Conservation (phyloP, 192 early-diverging fungal genomes). For the Umbelopsis ramanniana region DNA sequence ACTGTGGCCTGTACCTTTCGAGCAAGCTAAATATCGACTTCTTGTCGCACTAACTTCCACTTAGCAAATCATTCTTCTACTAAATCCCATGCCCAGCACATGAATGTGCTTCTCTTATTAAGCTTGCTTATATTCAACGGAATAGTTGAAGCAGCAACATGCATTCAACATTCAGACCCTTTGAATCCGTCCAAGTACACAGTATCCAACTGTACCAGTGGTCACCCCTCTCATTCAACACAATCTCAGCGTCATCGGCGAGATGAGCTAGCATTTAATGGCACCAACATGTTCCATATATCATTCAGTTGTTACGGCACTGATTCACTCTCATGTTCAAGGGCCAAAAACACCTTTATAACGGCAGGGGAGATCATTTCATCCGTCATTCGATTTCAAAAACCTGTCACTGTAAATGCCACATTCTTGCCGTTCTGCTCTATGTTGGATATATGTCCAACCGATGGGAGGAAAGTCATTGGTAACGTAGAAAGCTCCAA, state of each 20-base stretch:
- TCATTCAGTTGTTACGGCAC: background rate
- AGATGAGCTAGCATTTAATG: slow-evolving; percentile 10
- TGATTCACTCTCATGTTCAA: slow-evolving; percentile 10
- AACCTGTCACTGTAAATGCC: slow-evolving; percentile 41
- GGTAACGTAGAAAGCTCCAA: slow-evolving; percentile 3
- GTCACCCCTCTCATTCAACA: background rate
- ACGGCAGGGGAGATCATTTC: slow-evolving; percentile 39
- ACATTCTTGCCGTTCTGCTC: slow-evolving; percentile 42
- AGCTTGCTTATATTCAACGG: background rate
- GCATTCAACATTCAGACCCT: slow-evolving; percentile 17
- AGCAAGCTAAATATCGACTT: background rate
- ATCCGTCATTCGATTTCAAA: slow-evolving; percentile 25
- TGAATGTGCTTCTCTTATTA: slow-evolving; percentile 14
- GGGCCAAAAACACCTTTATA: slow-evolving; percentile 23
- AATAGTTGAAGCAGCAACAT: slow-evolving; percentile 12
- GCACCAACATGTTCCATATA: background rate
- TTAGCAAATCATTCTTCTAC: background rate
- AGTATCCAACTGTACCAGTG: background rate
- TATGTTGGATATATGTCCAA: slow-evolving; percentile 13
- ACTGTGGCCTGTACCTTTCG: background rate
- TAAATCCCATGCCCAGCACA: slow-evolving; percentile 1
- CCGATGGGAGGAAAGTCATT: slow-evolving; percentile 13
- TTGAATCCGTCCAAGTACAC: slow-evolving; percentile 1
- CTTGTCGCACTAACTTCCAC: background rate
- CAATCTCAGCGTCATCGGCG: background rate